Conservation (phyloP, 768 basidiomycete species). For the Leucosporidium creatinivorum region DNA sequence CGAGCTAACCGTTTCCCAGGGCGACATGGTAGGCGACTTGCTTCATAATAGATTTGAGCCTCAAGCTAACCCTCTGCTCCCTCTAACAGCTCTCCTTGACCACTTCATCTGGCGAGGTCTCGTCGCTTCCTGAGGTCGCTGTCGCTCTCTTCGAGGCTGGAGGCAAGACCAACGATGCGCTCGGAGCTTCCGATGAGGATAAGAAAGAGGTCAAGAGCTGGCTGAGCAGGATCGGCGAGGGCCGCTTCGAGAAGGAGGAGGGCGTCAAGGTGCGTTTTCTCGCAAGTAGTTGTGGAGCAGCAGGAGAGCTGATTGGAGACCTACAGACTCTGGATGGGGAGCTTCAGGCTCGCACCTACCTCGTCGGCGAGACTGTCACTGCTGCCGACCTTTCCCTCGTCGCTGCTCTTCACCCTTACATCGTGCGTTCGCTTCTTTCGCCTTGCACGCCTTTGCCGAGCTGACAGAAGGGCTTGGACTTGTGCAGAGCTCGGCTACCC, state of each 20-base stretch:
- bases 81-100: constrained; percentile 9
- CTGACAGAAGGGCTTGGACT: neutral
- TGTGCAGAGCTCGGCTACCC: constrained; percentile 59
- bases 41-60: neutral
- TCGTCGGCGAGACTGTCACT: constrained; percentile 75
- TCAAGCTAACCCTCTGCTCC: neutral
- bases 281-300: neutral
- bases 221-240: constrained; percentile 54
- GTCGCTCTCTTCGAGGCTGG: constrained; percentile 27
- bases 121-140: constrained; percentile 21
- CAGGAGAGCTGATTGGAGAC: neutral
- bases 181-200: constrained; percentile 36
- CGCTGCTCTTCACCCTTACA: constrained; percentile 70
- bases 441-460: neutral
- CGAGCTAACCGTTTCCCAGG: constrained; percentile 11
- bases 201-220: constrained; percentile 55
- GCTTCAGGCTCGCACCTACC: constrained; percentile 70
- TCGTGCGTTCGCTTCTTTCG: constrained; percentile 51
- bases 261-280: constrained; percentile 21
- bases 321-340: constrained; percentile 62
- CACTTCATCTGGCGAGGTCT: neutral
- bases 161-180: constrained; percentile 32
- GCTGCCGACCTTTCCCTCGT: constrained; percentile 87
- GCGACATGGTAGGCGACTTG: constrained; percentile 16
- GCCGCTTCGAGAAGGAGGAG: constrained; percentile 39